Percentiles rank a stretch among this genome's conserved stretches.
Evolutionary conservation across 1,284 basidiomycete genomes (phyloP).

Genomic region (Cystobasidium sp.): DNA sequence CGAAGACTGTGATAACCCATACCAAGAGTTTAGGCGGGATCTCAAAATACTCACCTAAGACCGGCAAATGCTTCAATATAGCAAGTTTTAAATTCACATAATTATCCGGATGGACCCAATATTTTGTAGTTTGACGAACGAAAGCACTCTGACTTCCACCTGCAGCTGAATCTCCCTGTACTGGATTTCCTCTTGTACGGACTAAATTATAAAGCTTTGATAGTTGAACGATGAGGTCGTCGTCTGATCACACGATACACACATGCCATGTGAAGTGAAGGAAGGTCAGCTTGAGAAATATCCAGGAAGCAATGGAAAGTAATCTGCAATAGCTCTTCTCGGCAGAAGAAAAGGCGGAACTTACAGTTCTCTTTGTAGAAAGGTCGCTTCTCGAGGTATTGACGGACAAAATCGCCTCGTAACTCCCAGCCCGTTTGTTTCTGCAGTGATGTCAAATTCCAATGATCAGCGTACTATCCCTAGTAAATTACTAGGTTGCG

Average conservation of each 20-base stretch:
- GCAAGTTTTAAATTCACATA: slow-evolving; percentile 95
- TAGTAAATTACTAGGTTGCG: too few relatives aligned
- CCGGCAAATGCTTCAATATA: slow-evolving; percentile 89
- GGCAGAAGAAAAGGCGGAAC: slow-evolving; percentile 63
- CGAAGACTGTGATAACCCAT: too few relatives aligned
- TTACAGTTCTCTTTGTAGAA: slow-evolving; percentile 76
- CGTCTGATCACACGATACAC: slow-evolving; percentile 55
- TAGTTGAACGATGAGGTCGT: slow-evolving; percentile 93
- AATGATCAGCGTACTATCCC: background rate
- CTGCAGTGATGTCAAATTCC: slow-evolving; percentile 49
- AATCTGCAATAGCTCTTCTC: background rate
- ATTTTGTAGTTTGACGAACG: slow-evolving; percentile 96
- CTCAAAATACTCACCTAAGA: slow-evolving; percentile 67
- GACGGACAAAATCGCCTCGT: slow-evolving; percentile 71
- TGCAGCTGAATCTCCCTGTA: slow-evolving; percentile 89
- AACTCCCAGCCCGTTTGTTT: slow-evolving; percentile 66
- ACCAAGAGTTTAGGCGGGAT: slow-evolving; percentile 1
- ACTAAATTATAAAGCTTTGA: slow-evolving; percentile 96
- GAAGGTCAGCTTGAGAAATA: background rate
- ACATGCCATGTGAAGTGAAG: too few relatives aligned
- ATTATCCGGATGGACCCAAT: slow-evolving; percentile 94
- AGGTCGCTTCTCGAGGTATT: slow-evolving; percentile 90
- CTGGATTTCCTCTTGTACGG: slow-evolving; percentile 90
- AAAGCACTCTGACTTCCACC: slow-evolving; percentile 96
- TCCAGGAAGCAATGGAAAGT: background rate